Percentiles rank a stretch among this genome's conserved stretches.
Conservation (phyloP, 345 rosid genomes). For the Noccaea caerulescens region DNA sequence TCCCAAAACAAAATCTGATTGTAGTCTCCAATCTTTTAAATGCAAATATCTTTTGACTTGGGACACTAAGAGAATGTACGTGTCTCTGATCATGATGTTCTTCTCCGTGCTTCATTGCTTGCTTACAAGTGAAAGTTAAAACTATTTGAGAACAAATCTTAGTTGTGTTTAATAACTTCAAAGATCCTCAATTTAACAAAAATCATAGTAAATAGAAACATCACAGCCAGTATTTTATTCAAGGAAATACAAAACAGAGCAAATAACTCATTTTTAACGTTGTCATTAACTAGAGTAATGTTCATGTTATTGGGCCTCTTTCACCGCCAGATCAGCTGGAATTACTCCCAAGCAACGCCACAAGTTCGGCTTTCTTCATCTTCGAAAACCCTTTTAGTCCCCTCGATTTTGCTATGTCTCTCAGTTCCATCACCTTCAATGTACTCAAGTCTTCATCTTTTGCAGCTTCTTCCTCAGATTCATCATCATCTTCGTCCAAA, state of each 20-base stretch:
- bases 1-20: no score
- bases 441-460: slow-evolving; percentile 54
- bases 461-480: slow-evolving; percentile 39
- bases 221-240: background rate
- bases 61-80: no score
- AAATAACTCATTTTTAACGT: slow-evolving; percentile 20
- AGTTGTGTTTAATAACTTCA: background rate
- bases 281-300: slow-evolving; percentile 3
- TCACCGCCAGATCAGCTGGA: slow-evolving; percentile 40
- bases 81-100: no score
- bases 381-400: slow-evolving; percentile 83
- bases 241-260: background rate
- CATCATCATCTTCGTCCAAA: slow-evolving; percentile 44
- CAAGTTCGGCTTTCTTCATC: slow-evolving; percentile 76
- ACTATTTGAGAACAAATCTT: background rate
- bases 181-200: background rate
- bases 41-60: no score
- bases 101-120: no score
- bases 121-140: background rate
- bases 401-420: slow-evolving; percentile 73
- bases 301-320: slow-evolving; percentile 12
- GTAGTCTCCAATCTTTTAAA: no score
- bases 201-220: slow-evolving; percentile 14
- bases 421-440: slow-evolving; percentile 69
- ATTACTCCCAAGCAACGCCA: slow-evolving; percentile 55